A percentile compares a stretch with the other conserved stretches of the same genome.
These are phyloP conservation scores for Blastobotrys muscicola DNA, from an alignment of 805 yeast species.

Conservation along the genomic window DNA sequence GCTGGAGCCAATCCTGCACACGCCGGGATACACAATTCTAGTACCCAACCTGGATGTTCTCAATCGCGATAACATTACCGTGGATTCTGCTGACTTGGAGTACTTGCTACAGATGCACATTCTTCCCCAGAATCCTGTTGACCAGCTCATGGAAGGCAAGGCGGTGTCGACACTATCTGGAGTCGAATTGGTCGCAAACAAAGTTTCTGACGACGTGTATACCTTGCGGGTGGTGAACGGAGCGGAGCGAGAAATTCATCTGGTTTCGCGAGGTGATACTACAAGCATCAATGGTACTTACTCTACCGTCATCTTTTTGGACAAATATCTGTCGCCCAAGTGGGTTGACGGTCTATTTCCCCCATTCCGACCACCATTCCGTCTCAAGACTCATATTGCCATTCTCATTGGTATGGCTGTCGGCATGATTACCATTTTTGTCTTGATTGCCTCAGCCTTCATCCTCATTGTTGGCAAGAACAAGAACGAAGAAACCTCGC, in stretches of 20 bases:
- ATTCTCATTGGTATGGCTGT: slow-evolving; percentile 23
- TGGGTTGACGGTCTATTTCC: slow-evolving; percentile 24
- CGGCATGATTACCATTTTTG: slow-evolving; percentile 18
- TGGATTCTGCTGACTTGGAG: slow-evolving; percentile 35
- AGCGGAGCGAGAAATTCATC: slow-evolving; percentile 15
- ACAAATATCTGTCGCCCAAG: slow-evolving; percentile 25
- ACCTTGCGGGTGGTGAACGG: slow-evolving; percentile 19
- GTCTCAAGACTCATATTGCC: slow-evolving; percentile 24
- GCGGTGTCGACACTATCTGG: slow-evolving; percentile 18
- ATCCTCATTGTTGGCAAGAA: slow-evolving; percentile 9
- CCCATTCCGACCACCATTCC: slow-evolving; percentile 18
- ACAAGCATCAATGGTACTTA: slow-evolving; percentile 13
- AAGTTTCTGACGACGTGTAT: slow-evolving; percentile 19
- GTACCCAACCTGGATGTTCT: slow-evolving; percentile 61
- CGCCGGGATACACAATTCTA: slow-evolving; percentile 47
- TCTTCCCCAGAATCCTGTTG: slow-evolving; percentile 44
- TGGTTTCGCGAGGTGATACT: slow-evolving; percentile 20
- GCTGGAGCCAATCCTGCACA: slow-evolving; percentile 37
- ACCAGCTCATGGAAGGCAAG: slow-evolving; percentile 14
- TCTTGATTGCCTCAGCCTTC: slow-evolving; percentile 7
- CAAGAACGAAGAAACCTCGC: neutral
- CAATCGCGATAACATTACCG: slow-evolving; percentile 39
- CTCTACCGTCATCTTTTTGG: slow-evolving; percentile 25
- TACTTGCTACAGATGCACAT: slow-evolving; percentile 60
- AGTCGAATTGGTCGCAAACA: slow-evolving; percentile 12